Evolutionary conservation across 2,329 filamentous ascomycete species (phyloP), one percentile per base, ranked within the genome.

Genomic region (Diatrype stigma): DNA sequence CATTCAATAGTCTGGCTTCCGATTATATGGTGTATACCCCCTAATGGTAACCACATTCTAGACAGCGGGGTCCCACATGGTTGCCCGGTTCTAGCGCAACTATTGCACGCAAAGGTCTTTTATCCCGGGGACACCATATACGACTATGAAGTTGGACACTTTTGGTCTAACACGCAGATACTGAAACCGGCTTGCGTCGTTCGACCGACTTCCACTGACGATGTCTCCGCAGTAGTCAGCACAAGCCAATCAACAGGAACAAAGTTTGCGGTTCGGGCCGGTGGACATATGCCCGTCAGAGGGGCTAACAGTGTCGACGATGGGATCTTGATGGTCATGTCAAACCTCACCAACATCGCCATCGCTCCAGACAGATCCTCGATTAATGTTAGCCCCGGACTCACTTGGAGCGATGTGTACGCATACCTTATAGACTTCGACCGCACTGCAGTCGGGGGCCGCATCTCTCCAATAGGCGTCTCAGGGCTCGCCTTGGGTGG

Each of bases 401-500:
- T 66, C 48, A 57, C 63, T 14, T 71, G 70, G 61, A 63, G 66
- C 8, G 63, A 67, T 0, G 63, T 74, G 7, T 63, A 65, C 6
- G 46, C 48, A 14, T 60, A 56, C 7, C 63, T 74, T 26, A 55
- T 63, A n/a, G 66, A 67, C 32, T 65, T 67, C 54, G 64, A 40
- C 10, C 37, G 37, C 37, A 40, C 64, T 34, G 67, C 68, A 44
- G 67, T 72, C 26, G 70, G 70, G 6, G 69, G 70, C 11, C 61
- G 72, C 5, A 62, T 71, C 32, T 64, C 66, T 26, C 61, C 70
- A 42, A 65, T 71, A 17, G 68, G 70, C 42, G 69, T 74, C 0
- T 66, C 66, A 6, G 73, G 72, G 4, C 66, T 70, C 10, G 49
- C 74, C 2, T 80, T 82, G 46, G 80, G 77, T 73, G 76, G 46